Base-by-base conservation (phyloP, 2,329 filamentous ascomycete species). In the Aspergillus udagawae region DNA sequence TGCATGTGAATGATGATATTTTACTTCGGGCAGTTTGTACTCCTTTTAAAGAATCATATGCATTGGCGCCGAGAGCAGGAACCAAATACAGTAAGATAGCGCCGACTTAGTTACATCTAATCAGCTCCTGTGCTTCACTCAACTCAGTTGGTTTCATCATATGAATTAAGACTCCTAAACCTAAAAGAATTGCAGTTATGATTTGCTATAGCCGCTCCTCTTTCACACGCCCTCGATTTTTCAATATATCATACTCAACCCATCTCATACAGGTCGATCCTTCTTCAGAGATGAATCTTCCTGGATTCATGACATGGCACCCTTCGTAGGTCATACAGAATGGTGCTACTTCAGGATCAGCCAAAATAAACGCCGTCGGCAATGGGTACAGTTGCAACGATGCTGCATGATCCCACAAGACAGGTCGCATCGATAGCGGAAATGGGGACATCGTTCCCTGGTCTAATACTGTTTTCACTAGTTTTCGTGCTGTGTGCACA, bases 241-340 rank as follows among this genome's bases (percentile, higher is more conserved):
- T 82, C 27, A 85, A 81, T 47, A 90, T 74, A 73, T 90, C 89
- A 77, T 93, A 97, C 77, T 97, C 94, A 1, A 93, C 82, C 93
- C 94, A 97, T 60, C 87, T 82, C 5, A 86, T 89, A 6, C 87
- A 84, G 3, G 86, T 86, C 61, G 85, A 83, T 53, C 86, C 82
- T 0, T 87, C 88, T 0, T 84, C 79, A 0, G 90, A 86, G 25
- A 95, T 81, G 51, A 99, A 74, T 51, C 83, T 82, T 5, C 92
- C 91, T 0, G 94, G 92, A 71, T 99, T 99, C 83, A 99, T 87
- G 35, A 97, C 92, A 76, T 94, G 90, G 69, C 94, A 97, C 0
- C 92, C 93, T 74, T 96, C 93, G 69, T 97, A 97, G 14, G 90
- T 96, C 62, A 97, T 80, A 54, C 88, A 89, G 68, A 96, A 99